phyloP scores from a whole-genome alignment of 1,284 basidiomycete genomes.

The Coniophora puteana region DNA sequence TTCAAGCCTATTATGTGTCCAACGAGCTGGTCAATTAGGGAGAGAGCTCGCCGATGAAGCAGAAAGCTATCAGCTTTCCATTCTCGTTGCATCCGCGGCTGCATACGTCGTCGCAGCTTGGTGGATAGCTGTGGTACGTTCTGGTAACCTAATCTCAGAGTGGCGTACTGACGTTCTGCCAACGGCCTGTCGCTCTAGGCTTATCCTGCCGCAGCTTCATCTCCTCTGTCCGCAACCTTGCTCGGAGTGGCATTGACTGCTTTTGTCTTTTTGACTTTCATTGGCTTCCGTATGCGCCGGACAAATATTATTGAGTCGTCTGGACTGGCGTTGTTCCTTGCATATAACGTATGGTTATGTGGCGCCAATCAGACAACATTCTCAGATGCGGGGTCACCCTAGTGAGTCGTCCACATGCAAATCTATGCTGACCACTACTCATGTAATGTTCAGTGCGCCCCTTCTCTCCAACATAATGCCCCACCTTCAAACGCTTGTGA shows the following conservation, averaged over 20 bases:
- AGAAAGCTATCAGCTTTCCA: constrained; percentile 70
- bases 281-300: constrained; percentile 83
- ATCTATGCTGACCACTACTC: too few relatives aligned
- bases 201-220: constrained; percentile 75
- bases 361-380: constrained; percentile 69
- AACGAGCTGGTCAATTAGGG: constrained; percentile 73
- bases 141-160: background rate
- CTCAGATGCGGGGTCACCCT: constrained; percentile 68
- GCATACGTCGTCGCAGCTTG: constrained; percentile 76
- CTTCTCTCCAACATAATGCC: constrained; percentile 74
- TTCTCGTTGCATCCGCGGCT: constrained; percentile 69
- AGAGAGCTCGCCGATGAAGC: constrained; percentile 65
- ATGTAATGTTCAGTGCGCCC: constrained; percentile 49
- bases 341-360: constrained; percentile 83
- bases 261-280: constrained; percentile 83
- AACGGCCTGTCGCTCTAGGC: constrained; percentile 47
- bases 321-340: constrained; percentile 80
- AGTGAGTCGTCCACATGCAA: too few relatives aligned
- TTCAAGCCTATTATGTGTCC: constrained; percentile 77
- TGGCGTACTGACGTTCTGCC: constrained; percentile 9
- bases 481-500: constrained; percentile 72
- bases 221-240: constrained; percentile 80
- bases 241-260: constrained; percentile 73
- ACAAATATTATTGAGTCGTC: constrained; percentile 94
- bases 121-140: constrained; percentile 74